Evolutionary conservation across 768 basidiomycete species (phyloP), one percentile per base, ranked within the genome.

Genomic region (Naganishia kalamii): DNA sequence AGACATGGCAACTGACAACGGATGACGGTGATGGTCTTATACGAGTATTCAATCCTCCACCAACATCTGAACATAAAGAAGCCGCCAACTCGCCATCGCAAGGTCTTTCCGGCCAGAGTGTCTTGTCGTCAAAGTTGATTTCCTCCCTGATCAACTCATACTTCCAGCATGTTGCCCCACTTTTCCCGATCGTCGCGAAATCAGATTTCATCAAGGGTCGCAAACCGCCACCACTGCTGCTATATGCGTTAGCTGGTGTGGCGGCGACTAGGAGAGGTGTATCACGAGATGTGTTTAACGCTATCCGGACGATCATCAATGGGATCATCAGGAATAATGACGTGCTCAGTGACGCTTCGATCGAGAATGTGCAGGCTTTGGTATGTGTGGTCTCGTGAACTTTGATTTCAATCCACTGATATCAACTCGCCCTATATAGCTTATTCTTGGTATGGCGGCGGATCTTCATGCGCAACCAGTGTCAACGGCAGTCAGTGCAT

Each of bases 161-260:
- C 80, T 99, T 96, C 79, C 87, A 92, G n/a, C 83, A 93, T 37
- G 70, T 80, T 49, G 85, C 89, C 1, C 90, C 89, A n/a, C 81
- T 90, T 44, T 84, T 97, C 64, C 94, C 96, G 12, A 82, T 99
- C 70, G 84, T 98, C 65, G 89, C 90, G 19, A 85, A 88, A 73
- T 83, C 85, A 27, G 94, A 99, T 75, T 97, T 99, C 73, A 81
- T 96, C 67, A 83, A 87, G 54, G 82, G 85, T 23, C 85, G 85
- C 15, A 88, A 87, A 0, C 84, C 91, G 2, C 86, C 88, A 4
- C 80, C 82, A 0, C 82, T 99, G 25, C 79, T 98, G 64, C 83
- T 98, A 23, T 97, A 97, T 78, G 87, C 90, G 40, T 92, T 98
- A 79, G 97, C 92, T 77, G 86, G 92, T 32, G 87, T 97, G 44